phyloP scores from a whole-genome alignment of 805 yeast genomes.

The Hanseniaspora guilliermondii region DNA sequence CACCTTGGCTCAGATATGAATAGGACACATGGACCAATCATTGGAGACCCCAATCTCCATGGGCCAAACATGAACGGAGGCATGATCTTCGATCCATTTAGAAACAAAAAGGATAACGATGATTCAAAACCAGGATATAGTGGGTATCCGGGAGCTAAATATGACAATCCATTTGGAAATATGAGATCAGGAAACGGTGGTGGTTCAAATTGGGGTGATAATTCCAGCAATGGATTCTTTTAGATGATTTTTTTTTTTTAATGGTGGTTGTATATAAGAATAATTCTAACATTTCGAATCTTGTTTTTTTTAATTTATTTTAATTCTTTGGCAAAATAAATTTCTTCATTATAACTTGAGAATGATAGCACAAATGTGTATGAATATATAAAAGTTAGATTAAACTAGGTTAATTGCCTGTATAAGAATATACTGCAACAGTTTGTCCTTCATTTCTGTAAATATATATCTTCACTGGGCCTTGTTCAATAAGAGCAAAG shows the following conservation, averaged over 20 bases:
- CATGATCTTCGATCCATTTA: slow-evolving; percentile 27
- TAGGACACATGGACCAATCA: slow-evolving; percentile 1
- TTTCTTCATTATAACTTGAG: not conserved
- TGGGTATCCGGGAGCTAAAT: slow-evolving; percentile 26
- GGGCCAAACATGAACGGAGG: slow-evolving; percentile 16
- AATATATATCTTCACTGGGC: slow-evolving; percentile 18
- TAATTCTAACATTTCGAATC: not conserved
- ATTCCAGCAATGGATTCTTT: slow-evolving; percentile 8
- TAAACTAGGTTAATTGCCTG: not conserved
- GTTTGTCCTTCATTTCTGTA: slow-evolving; percentile 23
- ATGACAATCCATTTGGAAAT: slow-evolving; percentile 26
- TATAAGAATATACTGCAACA: slow-evolving; percentile 20
- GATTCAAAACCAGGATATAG: slow-evolving; percentile 13
- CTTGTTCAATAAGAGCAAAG: slow-evolving; percentile 20
- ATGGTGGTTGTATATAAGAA: too few relatives aligned
- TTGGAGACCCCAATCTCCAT: not conserved
- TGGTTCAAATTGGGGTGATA: slow-evolving; percentile 15
- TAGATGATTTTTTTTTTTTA: too few relatives aligned
- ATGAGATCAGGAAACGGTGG: slow-evolving; percentile 14
- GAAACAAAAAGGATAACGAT: slow-evolving; percentile 10
- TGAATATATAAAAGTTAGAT: too few relatives aligned
- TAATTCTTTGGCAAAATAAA: too few relatives aligned
- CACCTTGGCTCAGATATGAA: not conserved
- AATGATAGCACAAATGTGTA: not conserved
- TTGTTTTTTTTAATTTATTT: not conserved